Conservation (phyloP, 257 asterid genomes). For the Solanum tarapatanum region DNA sequence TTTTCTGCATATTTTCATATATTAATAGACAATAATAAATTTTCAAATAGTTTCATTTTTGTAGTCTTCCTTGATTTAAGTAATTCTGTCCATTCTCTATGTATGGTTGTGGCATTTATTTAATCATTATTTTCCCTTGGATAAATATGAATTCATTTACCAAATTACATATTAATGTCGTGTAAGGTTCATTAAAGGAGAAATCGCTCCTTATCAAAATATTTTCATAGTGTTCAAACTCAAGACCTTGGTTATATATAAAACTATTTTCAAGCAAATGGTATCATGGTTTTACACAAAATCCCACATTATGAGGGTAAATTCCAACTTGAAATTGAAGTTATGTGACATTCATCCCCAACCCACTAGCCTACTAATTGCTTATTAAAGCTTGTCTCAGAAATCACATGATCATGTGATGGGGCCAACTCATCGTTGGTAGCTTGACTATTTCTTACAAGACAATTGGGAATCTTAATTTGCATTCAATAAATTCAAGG, state of each 20-base stretch:
- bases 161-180: neutral
- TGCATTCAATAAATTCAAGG: conserved; percentile 9
- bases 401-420: conserved; percentile 16
- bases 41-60: neutral
- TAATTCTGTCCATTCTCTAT: neutral
- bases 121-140: neutral
- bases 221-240: neutral
- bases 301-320: neutral
- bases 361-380: neutral
- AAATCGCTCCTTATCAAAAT: neutral
- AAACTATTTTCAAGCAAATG: neutral
- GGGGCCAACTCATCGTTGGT: conserved; percentile 16
- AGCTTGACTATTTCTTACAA: conserved; percentile 2
- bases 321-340: neutral
- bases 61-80: neutral
- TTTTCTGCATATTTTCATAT: neutral
- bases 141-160: neutral
- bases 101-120: neutral
- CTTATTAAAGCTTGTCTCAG: conserved; percentile 4
- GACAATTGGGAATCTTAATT: conserved; percentile 4
- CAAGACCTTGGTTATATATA: neutral
- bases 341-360: neutral
- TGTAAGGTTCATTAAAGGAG: neutral
- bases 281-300: neutral
- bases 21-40: neutral